These are phyloP conservation scores for Ceratocystis colombiana DNA, from an alignment of 2,329 filamentous ascomycete species.

Conservation along the genomic window DNA sequence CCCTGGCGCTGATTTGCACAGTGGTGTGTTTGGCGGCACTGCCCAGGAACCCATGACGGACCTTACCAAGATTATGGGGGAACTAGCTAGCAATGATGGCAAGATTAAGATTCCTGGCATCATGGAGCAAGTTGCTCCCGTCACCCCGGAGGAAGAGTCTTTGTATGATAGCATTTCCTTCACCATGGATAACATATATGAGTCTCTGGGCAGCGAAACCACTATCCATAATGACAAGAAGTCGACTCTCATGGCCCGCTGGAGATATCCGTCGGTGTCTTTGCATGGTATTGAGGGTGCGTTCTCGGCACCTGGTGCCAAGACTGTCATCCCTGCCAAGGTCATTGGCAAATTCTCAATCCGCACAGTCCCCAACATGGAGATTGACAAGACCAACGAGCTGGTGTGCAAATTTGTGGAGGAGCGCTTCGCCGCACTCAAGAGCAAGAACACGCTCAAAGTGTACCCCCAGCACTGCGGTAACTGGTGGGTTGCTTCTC, in stretches of 20 bases:
- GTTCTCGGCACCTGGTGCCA: constrained; percentile 84
- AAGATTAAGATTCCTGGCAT: constrained; percentile 93
- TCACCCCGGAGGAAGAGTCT: constrained; percentile 74
- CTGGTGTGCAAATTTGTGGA: constrained; percentile 76
- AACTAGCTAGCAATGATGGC: constrained; percentile 78
- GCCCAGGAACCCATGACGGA: constrained; percentile 99
- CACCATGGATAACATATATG: constrained; percentile 90
- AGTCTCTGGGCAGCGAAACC: constrained; percentile 81
- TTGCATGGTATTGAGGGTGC: constrained; percentile 92
- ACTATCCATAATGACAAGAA: constrained; percentile 84
- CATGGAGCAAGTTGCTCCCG: constrained; percentile 79
- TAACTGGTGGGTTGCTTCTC: constrained; percentile 97
- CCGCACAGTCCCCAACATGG: constrained; percentile 94
- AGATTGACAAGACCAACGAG: constrained; percentile 77
- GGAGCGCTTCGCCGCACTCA: constrained; percentile 73
- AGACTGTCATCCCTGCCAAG: constrained; percentile 97
- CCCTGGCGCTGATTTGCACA: constrained; percentile 88
- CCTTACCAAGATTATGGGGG: constrained; percentile 68
- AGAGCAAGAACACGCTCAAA: constrained; percentile 84
- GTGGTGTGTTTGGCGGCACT: constrained; percentile 90
- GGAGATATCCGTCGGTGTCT: constrained; percentile 88
- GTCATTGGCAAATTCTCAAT: constrained; percentile 98
- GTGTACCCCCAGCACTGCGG: constrained; percentile 77
- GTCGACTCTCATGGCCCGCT: constrained; percentile 84
- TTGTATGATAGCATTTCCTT: constrained; percentile 89